A percentile compares a stretch with the other conserved stretches of the same genome.
These are phyloP conservation scores for Bimuria novae-zelandiae DNA, from an alignment of 2,329 filamentous ascomycete species.

Conservation along the genomic window DNA sequence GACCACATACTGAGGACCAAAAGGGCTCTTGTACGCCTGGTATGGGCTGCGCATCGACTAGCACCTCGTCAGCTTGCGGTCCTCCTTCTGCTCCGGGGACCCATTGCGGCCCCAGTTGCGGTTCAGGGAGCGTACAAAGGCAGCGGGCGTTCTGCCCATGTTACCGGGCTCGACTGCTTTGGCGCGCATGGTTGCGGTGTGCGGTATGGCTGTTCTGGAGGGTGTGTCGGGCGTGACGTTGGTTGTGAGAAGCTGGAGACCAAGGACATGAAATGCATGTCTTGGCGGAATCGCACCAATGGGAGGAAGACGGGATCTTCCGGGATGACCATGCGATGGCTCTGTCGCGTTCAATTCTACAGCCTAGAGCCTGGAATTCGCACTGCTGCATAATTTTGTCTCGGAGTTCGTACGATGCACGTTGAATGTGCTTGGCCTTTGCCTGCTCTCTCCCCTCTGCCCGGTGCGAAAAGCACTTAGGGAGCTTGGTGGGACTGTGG, in stretches of 20 bases:
- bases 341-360: no score
- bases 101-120: constrained; percentile 16
- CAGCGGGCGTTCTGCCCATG: constrained; percentile 35
- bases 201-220: neutral
- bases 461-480: no score
- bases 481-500: no score
- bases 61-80: constrained; percentile 19
- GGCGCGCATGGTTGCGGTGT: constrained; percentile 24
- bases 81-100: neutral
- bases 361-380: no score
- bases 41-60: constrained; percentile 45
- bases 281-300: constrained; percentile 4
- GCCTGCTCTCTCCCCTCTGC: no score
- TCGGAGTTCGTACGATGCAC: no score
- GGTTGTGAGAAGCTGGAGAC: neutral
- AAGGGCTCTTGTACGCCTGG: constrained; percentile 60
- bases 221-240: constrained; percentile 2
- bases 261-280: neutral
- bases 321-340: no score
- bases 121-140: constrained; percentile 26
- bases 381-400: no score
- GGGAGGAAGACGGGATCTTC: neutral
- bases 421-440: neutral
- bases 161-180: constrained; percentile 12
- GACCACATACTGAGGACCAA: constrained; percentile 60